A percentile compares a stretch with the other conserved stretches of the same genome.
phyloP scores from a whole-genome alignment of 192 early-diverging fungal species.

The Backusella luteola region DNA sequence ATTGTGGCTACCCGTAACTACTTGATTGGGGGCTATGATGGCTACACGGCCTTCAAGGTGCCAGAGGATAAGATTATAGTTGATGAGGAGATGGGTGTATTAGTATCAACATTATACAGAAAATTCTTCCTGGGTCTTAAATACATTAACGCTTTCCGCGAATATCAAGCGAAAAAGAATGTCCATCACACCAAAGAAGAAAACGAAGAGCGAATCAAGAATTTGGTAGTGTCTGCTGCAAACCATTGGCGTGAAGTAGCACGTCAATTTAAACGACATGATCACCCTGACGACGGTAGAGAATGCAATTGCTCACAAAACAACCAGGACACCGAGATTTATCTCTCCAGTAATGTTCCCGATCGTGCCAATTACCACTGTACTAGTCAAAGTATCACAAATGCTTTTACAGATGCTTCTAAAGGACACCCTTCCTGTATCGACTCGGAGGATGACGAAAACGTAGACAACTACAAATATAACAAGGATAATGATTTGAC shows the following conservation, averaged over 20 bases:
- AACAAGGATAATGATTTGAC: not conserved
- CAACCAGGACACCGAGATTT: not conserved
- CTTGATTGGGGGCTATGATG: constrained; percentile 63
- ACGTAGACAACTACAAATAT: constrained; percentile 36
- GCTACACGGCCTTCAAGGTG: constrained; percentile 45
- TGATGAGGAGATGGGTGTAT: constrained; percentile 63
- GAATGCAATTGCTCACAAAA: not conserved
- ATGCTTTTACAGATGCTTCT: constrained; percentile 24
- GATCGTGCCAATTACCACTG: constrained; percentile 12
- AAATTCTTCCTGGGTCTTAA: constrained; percentile 61
- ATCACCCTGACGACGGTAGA: constrained; percentile 1
- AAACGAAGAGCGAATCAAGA: constrained; percentile 17
- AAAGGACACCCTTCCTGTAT: constrained; percentile 32
- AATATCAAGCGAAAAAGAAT: constrained; percentile 24
- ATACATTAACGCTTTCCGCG: constrained; percentile 53
- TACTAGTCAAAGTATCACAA: constrained; percentile 11
- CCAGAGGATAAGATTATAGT: constrained; percentile 46
- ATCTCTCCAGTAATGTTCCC: not conserved
- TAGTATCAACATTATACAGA: constrained; percentile 51
- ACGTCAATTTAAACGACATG: not conserved
- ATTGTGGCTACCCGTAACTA: constrained; percentile 59
- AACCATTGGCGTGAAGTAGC: constrained; percentile 19
- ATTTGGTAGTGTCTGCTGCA: constrained; percentile 1
- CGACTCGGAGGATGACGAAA: constrained; percentile 39
- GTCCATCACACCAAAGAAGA: not conserved